phyloP scores from a whole-genome alignment of 768 basidiomycete genomes.

The Tricholoma bakamatsutake region DNA sequence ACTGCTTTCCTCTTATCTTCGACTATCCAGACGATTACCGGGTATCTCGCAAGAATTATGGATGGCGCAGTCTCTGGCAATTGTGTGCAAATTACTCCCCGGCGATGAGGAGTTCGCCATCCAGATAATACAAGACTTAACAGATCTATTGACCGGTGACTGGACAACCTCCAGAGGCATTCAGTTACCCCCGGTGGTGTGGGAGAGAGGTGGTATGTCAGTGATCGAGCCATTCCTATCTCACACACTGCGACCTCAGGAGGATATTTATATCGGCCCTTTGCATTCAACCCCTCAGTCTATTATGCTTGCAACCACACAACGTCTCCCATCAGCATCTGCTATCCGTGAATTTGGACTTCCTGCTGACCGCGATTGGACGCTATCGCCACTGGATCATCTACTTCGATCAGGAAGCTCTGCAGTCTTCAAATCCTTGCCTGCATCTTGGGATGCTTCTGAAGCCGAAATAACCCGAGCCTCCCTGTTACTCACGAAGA shows the following conservation, averaged over 20 bases:
- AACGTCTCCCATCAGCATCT: slow-evolving; percentile 32
- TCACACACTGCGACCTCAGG: slow-evolving; percentile 37
- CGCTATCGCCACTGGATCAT: slow-evolving; percentile 63
- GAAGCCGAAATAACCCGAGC: slow-evolving; percentile 75
- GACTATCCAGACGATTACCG: slow-evolving; percentile 53
- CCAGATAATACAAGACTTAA: slow-evolving; percentile 35
- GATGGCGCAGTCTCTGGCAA: slow-evolving; percentile 59
- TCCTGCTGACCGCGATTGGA: slow-evolving; percentile 59
- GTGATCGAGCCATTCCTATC: slow-evolving; percentile 57
- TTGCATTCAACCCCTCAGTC: slow-evolving; percentile 44
- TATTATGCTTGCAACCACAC: slow-evolving; percentile 52
- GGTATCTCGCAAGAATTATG: slow-evolving; percentile 52
- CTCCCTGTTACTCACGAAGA: slow-evolving; percentile 54
- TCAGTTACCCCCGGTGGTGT: slow-evolving; percentile 33
- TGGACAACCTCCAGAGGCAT: slow-evolving; percentile 36
- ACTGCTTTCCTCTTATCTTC: slow-evolving; percentile 49
- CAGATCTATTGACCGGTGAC: slow-evolving; percentile 29
- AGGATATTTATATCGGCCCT: slow-evolving; percentile 44
- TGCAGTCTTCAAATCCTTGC: slow-evolving; percentile 63
- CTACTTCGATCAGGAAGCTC: slow-evolving; percentile 72
- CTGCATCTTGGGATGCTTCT: slow-evolving; percentile 67
- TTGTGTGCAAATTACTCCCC: slow-evolving; percentile 51
- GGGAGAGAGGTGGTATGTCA: slow-evolving; percentile 45
- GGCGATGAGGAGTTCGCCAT: slow-evolving; percentile 68
- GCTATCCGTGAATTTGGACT: slow-evolving; percentile 30